A percentile compares a stretch with the other conserved stretches of the same genome.
Conservation (phyloP, 2,329 filamentous ascomycete species). For the Sporothrix pseudoabietina region DNA sequence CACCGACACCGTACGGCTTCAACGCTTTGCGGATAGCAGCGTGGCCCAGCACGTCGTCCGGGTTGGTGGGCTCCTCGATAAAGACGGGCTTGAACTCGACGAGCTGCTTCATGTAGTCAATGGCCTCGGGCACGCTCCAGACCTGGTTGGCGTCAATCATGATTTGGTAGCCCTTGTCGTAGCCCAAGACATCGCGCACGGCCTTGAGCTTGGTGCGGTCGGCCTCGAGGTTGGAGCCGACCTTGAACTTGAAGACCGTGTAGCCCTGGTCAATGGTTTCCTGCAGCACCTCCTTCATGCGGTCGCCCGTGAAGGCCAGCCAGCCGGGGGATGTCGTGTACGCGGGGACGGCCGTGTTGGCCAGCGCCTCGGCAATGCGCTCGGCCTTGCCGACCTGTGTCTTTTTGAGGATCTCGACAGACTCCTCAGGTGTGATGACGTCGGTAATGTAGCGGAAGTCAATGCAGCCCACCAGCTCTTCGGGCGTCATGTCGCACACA, state of each 20-base stretch:
- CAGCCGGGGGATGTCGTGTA: conserved; percentile 91
- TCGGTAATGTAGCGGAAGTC: conserved; percentile 96
- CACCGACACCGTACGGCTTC: conserved; percentile 72
- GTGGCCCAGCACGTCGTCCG: conserved; percentile 87
- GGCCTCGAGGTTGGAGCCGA: conserved; percentile 72
- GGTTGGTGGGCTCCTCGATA: conserved; percentile 90
- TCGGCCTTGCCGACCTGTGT: conserved; percentile 67
- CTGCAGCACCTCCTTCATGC: conserved; percentile 73
- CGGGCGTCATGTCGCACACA: conserved; percentile 84
- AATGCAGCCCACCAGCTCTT: conserved; percentile 84
- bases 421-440: conserved; percentile 85
- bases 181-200: conserved; percentile 58
- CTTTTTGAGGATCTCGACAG: conserved; percentile 68
- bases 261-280: conserved; percentile 81
- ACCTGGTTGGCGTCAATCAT: conserved; percentile 96
- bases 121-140: conserved; percentile 88
- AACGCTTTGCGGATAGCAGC: conserved; percentile 81
- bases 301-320: conserved; percentile 87
- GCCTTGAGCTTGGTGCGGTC: conserved; percentile 72
- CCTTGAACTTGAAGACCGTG: conserved; percentile 88
- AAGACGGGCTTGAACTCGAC: conserved; percentile 87
- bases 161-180: conserved; percentile 75
- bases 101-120: conserved; percentile 81
- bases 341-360: conserved; percentile 76
- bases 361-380: conserved; percentile 72